A percentile compares a stretch with the other conserved stretches of the same genome.
Evolutionary conservation across 2,329 filamentous ascomycete species (phyloP).

Genomic region (Stemphylium vesicarium): DNA sequence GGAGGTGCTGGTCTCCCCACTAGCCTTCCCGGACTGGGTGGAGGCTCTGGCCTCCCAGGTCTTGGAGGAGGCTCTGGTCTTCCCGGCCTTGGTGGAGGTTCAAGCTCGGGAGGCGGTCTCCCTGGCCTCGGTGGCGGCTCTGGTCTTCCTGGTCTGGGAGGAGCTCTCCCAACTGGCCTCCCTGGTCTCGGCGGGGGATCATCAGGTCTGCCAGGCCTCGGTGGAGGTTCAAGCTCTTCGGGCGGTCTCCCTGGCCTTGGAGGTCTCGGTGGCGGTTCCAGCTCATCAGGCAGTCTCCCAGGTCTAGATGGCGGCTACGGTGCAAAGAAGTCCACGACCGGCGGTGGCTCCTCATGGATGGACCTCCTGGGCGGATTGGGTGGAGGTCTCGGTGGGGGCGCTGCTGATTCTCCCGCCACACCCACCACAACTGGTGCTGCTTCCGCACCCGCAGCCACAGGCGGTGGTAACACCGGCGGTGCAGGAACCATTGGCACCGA

Average conservation of each 20-base stretch:
- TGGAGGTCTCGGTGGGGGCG: constrained; percentile 4
- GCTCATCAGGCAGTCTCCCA: not conserved
- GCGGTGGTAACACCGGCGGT: constrained; percentile 2
- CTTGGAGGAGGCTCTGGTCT: constrained; percentile 1
- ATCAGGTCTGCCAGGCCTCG: not conserved
- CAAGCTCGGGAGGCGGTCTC: not conserved
- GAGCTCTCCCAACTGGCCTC: too few species aligned
- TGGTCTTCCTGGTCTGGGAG: not conserved
- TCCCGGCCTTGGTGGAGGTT: not conserved
- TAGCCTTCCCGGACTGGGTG: not conserved
- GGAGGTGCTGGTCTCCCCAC: not conserved
- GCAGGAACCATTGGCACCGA: constrained; percentile 25
- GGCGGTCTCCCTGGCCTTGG: too few species aligned
- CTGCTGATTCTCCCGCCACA: not conserved
- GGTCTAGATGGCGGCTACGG: not conserved
- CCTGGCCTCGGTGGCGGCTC: not conserved
- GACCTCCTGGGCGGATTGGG: not conserved
- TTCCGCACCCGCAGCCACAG: not conserved
- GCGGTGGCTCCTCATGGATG: not conserved
- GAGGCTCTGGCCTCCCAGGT: not conserved
- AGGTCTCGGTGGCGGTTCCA: not conserved
- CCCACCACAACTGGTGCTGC: not conserved
- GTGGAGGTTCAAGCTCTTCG: not conserved
- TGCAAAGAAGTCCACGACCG: not conserved
- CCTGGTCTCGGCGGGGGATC: too few species aligned